Base-by-base conservation (phyloP, 768 basidiomycete species). In the Pilatotrama ljubarskyi region DNA sequence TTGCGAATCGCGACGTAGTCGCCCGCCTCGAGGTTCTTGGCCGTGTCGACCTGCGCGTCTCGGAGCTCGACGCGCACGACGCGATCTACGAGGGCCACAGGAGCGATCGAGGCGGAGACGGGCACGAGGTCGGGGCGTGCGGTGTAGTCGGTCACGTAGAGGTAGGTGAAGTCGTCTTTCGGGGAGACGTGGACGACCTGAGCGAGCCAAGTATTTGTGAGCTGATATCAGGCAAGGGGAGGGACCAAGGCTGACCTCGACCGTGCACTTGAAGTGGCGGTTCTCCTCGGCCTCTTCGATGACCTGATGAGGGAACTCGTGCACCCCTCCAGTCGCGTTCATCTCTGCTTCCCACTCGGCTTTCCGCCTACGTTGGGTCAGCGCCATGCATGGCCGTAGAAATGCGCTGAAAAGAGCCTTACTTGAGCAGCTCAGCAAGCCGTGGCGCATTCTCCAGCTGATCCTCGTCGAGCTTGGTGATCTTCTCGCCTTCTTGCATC, bases 81-180 rank as follows among this genome's bases (percentile, higher is more conserved):
- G 22, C 74, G 76, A 17, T 80, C 79, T 37, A 79, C 73, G n/a
- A 85, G 75, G n/a, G 75, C 74, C n/a, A 52, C 55, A 2, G 78
- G 73, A 22, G 72, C 66, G 49, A 73, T 71, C 10, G 72, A 63
- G 11, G 70, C 62, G 18, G 66, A 57, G 3, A 68, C 58, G n/a
- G 70, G 61, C 5, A 72, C 66, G 36, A 87, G 72, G 51, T 79
- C 71, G 3, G 76, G 64, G 53, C 85, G 79, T 3, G 73, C 68
- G 1, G 86, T 86, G 66, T 88, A 90, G 69, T 90, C 88, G 8
- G 87, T 88, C 32, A 86, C 81, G 61, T 81, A 85, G 38, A 88
- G 69, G 49, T 73, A 76, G 4, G 77, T 70, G 24, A 69, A 68
- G 25, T 73, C 69, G 17, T 73, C 64, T 43, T 75, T 72, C 18